phyloP scores from a whole-genome alignment of 306 rosid genomes.

The Lathyrus sativus region DNA sequence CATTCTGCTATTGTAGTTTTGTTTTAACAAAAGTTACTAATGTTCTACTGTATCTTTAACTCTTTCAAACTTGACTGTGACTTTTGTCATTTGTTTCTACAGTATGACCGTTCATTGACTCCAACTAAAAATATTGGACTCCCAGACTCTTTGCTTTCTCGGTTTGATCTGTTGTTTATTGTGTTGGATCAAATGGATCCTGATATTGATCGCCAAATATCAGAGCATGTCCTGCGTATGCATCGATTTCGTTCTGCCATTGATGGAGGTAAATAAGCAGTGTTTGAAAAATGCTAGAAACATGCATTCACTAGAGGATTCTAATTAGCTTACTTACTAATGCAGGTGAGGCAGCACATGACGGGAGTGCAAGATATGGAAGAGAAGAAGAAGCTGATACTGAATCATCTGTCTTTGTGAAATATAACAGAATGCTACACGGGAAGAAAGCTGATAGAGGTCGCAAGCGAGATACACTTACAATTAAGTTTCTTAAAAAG shows the following conservation, averaged over 20 bases:
- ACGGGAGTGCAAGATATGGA: slow-evolving; percentile 74
- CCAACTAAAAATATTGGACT: slow-evolving; percentile 99
- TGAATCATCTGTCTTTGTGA: slow-evolving; percentile 79
- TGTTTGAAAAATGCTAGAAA: slow-evolving; percentile 33
- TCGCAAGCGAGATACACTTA: slow-evolving; percentile 79
- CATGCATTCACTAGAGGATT: slow-evolving; percentile 30
- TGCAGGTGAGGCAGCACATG: slow-evolving; percentile 70
- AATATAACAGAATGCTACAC: slow-evolving; percentile 89
- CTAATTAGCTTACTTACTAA: slow-evolving; percentile 26
- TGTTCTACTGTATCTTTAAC: slow-evolving; percentile 19
- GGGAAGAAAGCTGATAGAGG: slow-evolving; percentile 72
- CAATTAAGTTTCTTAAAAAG: slow-evolving; percentile 93
- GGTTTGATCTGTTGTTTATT: slow-evolving; percentile 90
- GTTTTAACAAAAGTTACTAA: slow-evolving; percentile 12
- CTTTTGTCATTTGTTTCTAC: slow-evolving; percentile 36
- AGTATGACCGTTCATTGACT: slow-evolving; percentile 98
- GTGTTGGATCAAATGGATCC: slow-evolving; percentile 99
- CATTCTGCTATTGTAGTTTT: slow-evolving; percentile 6
- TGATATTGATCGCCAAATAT: slow-evolving; percentile 86
- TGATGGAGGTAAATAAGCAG: slow-evolving; percentile 71
- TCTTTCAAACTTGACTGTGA: slow-evolving; percentile 16
- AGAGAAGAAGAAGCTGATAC: slow-evolving; percentile 84
- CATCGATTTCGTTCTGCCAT: slow-evolving; percentile 79
- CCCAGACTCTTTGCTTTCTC: slow-evolving; percentile 97
- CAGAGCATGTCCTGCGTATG: slow-evolving; percentile 98